These are phyloP conservation scores for Ascochyta clinopodiicola DNA, from an alignment of 2,329 filamentous ascomycete genomes.

Conservation along the genomic window DNA sequence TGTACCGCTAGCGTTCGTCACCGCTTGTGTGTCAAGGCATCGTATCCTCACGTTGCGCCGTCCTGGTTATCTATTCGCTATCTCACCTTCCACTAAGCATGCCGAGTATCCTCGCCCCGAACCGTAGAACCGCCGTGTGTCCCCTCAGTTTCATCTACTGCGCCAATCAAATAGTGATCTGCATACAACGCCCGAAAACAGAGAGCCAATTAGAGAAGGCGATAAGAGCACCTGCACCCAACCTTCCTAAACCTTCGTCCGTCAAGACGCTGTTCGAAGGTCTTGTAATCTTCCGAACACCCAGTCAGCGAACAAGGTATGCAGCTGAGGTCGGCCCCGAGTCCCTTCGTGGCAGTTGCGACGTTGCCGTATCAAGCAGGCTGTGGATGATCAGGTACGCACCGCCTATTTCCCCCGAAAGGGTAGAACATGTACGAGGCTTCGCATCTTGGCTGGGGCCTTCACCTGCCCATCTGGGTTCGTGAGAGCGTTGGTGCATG, in stretches of 20 bases:
- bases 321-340: slow-evolving; percentile 39
- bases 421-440: slow-evolving; percentile 24
- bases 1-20: neutral
- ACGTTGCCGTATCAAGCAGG: slow-evolving; percentile 12
- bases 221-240: slow-evolving; percentile 38
- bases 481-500: slow-evolving; percentile 26
- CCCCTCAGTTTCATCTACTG: slow-evolving; percentile 21
- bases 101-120: slow-evolving; percentile 23
- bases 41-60: slow-evolving; percentile 28
- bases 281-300: slow-evolving; percentile 24
- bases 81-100: slow-evolving; percentile 14
- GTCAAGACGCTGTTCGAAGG: slow-evolving; percentile 21
- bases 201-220: slow-evolving; percentile 33
- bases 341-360: slow-evolving; percentile 36
- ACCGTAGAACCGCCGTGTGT: slow-evolving; percentile 27
- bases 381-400: slow-evolving; percentile 30
- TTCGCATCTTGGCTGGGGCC: slow-evolving; percentile 24
- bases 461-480: slow-evolving; percentile 38
- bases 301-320: slow-evolving; percentile 24
- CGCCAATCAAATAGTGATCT: slow-evolving; percentile 37
- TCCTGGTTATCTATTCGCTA: slow-evolving; percentile 30
- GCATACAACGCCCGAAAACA: slow-evolving; percentile 15
- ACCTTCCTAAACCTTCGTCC: slow-evolving; percentile 14
- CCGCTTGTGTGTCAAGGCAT: neutral
- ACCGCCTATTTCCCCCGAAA: slow-evolving; percentile 20